Evolutionary conservation across 1,139 yeast species (phyloP).

Genomic region (Yamadazyma pseudoaaseri): DNA sequence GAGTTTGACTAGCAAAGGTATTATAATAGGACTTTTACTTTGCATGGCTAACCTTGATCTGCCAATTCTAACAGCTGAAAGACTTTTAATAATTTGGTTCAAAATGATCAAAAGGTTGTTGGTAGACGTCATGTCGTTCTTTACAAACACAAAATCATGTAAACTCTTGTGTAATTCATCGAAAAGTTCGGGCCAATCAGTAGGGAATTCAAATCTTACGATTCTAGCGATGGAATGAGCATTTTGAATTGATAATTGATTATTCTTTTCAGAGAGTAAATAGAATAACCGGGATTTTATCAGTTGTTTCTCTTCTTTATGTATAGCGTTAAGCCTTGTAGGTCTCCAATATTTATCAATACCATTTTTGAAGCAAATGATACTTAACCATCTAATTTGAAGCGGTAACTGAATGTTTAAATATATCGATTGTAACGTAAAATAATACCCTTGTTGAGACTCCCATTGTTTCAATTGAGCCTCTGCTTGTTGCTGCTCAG

Average conservation of each 20-base stretch:
- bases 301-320: constrained; percentile 64
- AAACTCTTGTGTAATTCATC: constrained; percentile 49
- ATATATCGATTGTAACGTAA: constrained; percentile 59
- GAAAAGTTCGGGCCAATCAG: constrained; percentile 79
- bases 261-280: constrained; percentile 65
- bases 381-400: constrained; percentile 80
- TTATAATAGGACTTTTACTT: constrained; percentile 60
- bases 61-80: constrained; percentile 79
- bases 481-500: constrained; percentile 63
- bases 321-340: constrained; percentile 54
- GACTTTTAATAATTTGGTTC: constrained; percentile 73
- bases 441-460: constrained; percentile 57
- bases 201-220: constrained; percentile 81
- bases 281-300: constrained; percentile 62
- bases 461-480: constrained; percentile 70
- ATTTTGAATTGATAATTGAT: constrained; percentile 73
- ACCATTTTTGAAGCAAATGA: constrained; percentile 86
- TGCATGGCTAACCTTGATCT: constrained; percentile 79
- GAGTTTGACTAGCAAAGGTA: constrained; percentile 56
- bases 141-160: constrained; percentile 45
- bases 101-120: constrained; percentile 65
- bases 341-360: constrained; percentile 81
- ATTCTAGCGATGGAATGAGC: constrained; percentile 80
- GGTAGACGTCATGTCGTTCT: constrained; percentile 49
- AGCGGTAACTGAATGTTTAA: constrained; percentile 55